These are phyloP conservation scores for Cladosporium sp. DNA, from an alignment of 2,329 filamentous ascomycete species.

Conservation along the genomic window DNA sequence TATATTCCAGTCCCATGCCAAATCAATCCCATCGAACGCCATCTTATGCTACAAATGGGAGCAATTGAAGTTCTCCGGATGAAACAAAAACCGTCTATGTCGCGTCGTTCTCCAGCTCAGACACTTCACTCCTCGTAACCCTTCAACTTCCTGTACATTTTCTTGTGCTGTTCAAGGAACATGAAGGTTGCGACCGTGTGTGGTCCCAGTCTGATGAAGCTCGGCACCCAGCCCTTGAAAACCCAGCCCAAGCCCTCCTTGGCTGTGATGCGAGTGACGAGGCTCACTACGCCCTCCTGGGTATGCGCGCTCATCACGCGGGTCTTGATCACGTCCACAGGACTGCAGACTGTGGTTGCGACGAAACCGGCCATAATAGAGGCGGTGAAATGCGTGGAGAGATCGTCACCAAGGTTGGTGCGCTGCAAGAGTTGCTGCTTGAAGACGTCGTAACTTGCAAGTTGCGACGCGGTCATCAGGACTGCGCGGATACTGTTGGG, in stretches of 20 bases:
- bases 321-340: conserved; percentile 88
- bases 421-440: conserved; percentile 68
- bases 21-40: conserved; percentile 8
- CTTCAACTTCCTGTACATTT: conserved; percentile 60
- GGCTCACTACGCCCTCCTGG: conserved; percentile 53
- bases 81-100: background rate
- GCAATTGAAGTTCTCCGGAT: background rate
- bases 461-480: conserved; percentile 83
- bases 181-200: conserved; percentile 87
- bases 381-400: conserved; percentile 76
- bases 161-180: conserved; percentile 85
- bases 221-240: conserved; percentile 89
- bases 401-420: conserved; percentile 65
- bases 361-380: conserved; percentile 78
- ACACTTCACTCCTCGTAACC: conserved; percentile 17
- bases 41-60: background rate
- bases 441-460: conserved; percentile 82
- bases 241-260: conserved; percentile 77
- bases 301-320: conserved; percentile 72
- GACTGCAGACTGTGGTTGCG: conserved; percentile 80
- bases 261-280: conserved; percentile 67
- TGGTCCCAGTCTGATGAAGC: conserved; percentile 65
- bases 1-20: conserved; percentile 1
- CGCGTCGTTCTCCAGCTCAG: background rate
- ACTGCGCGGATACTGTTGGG: conserved; percentile 78